Conservation (phyloP, 1,284 basidiomycete genomes). For the Ganoderma leucocontextum region DNA sequence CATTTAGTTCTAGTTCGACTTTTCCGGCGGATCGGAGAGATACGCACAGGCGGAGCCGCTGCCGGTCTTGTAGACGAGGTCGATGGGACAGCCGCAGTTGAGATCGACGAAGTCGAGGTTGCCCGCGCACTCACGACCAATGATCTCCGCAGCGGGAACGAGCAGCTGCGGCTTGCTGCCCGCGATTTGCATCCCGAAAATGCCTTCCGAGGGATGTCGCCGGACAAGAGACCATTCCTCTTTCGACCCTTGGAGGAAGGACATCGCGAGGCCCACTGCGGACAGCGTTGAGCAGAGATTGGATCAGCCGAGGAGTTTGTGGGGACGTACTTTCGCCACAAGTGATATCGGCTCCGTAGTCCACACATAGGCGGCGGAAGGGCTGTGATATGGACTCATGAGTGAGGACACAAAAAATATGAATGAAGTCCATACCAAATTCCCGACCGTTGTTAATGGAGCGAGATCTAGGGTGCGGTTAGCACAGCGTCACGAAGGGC, state of each 20-base stretch:
- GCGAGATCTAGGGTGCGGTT: conserved; percentile 74
- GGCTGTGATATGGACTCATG: conserved; percentile 60
- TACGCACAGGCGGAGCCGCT: conserved; percentile 87
- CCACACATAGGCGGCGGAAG: conserved; percentile 89
- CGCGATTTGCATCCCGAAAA: conserved; percentile 92
- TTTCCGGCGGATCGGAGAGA: background rate
- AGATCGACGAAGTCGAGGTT: conserved; percentile 92
- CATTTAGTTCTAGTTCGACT: background rate
- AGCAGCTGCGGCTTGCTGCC: conserved; percentile 81
- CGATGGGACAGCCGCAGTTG: conserved; percentile 98
- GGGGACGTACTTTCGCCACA: conserved; percentile 84
- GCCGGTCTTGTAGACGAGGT: conserved; percentile 92
- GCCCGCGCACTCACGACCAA: conserved; percentile 71
- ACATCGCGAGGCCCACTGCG: conserved; percentile 83
- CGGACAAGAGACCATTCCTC: conserved; percentile 93
- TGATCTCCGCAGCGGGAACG: conserved; percentile 86
- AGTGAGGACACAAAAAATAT: background rate
- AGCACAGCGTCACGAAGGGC: too few relatives aligned
- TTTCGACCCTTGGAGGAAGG: conserved; percentile 83
- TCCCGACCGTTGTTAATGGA: conserved; percentile 95
- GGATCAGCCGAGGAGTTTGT: background rate
- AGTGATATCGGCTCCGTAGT: conserved; percentile 93
- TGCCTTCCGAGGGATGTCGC: conserved; percentile 86
- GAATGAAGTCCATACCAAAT: conserved; percentile 66
- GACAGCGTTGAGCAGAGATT: conserved; percentile 2